Evolutionary conservation across 352 stramenopile species (phyloP).

Genomic region (Blastocystis sp.): DNA sequence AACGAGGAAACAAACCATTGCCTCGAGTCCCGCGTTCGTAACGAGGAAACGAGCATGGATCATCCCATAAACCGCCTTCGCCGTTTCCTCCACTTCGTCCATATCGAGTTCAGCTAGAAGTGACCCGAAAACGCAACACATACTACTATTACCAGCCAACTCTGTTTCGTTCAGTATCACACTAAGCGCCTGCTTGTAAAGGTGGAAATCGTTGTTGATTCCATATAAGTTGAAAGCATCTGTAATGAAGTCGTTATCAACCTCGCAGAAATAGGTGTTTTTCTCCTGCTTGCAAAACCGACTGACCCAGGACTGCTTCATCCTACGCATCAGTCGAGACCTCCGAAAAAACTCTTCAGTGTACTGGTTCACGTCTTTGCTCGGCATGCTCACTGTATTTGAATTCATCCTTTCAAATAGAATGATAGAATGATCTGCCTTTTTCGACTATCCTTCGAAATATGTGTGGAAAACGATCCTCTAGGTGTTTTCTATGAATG

Average conservation of each 20-base stretch:
- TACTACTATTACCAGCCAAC: neutral
- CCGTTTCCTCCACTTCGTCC: slow-evolving; percentile 83
- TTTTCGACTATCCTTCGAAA: too few relatives aligned
- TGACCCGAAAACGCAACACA: neutral
- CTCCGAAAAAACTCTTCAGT: too few relatives aligned
- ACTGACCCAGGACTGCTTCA: slow-evolving; percentile 81
- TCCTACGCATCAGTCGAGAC: too few relatives aligned
- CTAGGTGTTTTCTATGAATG: too few relatives aligned
- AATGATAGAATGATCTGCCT: too few relatives aligned
- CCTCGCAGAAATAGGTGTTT: slow-evolving; percentile 97
- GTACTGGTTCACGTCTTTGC: too few relatives aligned
- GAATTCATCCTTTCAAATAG: too few relatives aligned
- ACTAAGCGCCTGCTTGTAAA: slow-evolving; percentile 97
- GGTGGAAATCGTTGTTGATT: slow-evolving; percentile 77
- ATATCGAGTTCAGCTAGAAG: slow-evolving; percentile 61
- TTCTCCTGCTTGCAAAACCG: slow-evolving; percentile 95
- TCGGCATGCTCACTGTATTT: too few relatives aligned
- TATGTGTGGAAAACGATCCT: too few relatives aligned
- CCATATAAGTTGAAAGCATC: slow-evolving; percentile 99
- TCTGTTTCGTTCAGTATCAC: slow-evolving; percentile 82
- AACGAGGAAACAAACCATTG: slow-evolving; percentile 62
- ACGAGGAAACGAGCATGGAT: slow-evolving; percentile 98
- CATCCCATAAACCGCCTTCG: slow-evolving; percentile 96
- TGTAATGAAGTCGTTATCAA: slow-evolving; percentile 92
- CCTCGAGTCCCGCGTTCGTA: slow-evolving; percentile 91